phyloP scores from a whole-genome alignment of 768 basidiomycete genomes.

The Rhodotorula sphaerocarpa region DNA sequence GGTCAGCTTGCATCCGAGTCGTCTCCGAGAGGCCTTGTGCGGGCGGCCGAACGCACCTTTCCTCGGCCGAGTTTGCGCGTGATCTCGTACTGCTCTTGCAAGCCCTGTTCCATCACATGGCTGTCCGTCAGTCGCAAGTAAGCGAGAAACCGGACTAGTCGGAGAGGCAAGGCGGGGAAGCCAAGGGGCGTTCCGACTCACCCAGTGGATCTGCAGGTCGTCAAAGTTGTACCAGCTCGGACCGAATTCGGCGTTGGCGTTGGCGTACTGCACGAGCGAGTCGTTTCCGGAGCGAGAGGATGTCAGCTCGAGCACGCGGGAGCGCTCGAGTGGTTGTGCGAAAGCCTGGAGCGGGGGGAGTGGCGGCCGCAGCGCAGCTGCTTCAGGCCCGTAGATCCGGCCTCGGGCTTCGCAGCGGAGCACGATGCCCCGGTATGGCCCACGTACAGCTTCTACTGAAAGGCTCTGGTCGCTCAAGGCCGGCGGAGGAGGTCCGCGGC shows the following conservation, averaged over 20 bases:
- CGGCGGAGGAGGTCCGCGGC: too few relatives aligned
- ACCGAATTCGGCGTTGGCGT: conserved; percentile 33
- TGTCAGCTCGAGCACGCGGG: too few relatives aligned
- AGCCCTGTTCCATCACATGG: background rate
- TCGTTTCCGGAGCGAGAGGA: too few relatives aligned
- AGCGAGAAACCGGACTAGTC: background rate
- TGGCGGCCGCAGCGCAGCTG: too few relatives aligned
- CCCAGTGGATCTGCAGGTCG: conserved; percentile 66
- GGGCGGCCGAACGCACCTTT: conserved; percentile 9
- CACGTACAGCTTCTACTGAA: too few relatives aligned
- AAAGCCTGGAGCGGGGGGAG: background rate
- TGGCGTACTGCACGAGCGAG: conserved; percentile 40
- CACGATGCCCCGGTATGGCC: too few relatives aligned
- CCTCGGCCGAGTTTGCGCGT: conserved; percentile 21
- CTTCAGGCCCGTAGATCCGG: too few relatives aligned
- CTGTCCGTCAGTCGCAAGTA: too few relatives aligned
- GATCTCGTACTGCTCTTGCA: conserved; percentile 33
- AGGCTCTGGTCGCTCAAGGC: too few relatives aligned
- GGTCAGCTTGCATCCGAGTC: background rate
- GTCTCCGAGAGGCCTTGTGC: too few relatives aligned
- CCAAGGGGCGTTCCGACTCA: background rate
- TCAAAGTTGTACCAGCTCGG: conserved; percentile 43
- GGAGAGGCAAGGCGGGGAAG: background rate
- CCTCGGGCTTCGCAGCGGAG: too few relatives aligned
- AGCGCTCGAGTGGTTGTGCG: background rate